Base-by-base conservation (phyloP, 75 land plant species). In the Chamaecyparis obtusa region DNA sequence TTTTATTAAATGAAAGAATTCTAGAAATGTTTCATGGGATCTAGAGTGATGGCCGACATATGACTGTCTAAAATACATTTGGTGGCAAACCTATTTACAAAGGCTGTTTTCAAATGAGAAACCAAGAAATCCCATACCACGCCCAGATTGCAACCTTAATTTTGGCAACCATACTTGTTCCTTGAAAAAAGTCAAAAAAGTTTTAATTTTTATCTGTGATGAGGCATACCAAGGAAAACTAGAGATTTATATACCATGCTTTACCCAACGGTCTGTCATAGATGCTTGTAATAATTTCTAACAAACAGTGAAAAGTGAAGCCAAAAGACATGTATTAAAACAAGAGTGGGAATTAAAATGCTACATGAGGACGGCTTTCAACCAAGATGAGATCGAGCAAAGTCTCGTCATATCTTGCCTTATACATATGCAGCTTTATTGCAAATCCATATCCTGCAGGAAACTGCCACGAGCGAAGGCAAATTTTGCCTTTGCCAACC, bases 401-500 rank as follows among this genome's bases (percentile, higher is more conserved):
- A 46, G n/a, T 81, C 41, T 81, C 51, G 32, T 46, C n/a, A 10
- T 43, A 81, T n/a, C 32, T 46, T 81, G 83, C 83, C 83, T 81
- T 27, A 33, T 48, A 81, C 46, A 81, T 81, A 81, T 44, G 83
- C 37, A 78, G 44, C 51, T 81, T 81, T 81, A 81, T 81, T 81
- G 2, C 33, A 44, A 39, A 81, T 46, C 51, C 83, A 81, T 46
- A 81, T 46, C 48, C n/a, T 46, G 49, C n/a, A 43, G 83, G 83
- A 88, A 90, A 86, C 93, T 92, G 93, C 93, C 93, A 90, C 93
- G 57, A 92, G 93, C 83, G 93, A 89, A 88, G 93, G 93, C 91
- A 74, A 48, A 57, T 87, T 84, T 87, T 83, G 83, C 57, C 87
- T 85, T 82, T 83, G 89, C 93, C 93, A 86, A 90, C 93, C 93